These are phyloP conservation scores for Hemisphaericaspora lyxosophila DNA, from an alignment of 1,139 yeast species.

Conservation along the genomic window DNA sequence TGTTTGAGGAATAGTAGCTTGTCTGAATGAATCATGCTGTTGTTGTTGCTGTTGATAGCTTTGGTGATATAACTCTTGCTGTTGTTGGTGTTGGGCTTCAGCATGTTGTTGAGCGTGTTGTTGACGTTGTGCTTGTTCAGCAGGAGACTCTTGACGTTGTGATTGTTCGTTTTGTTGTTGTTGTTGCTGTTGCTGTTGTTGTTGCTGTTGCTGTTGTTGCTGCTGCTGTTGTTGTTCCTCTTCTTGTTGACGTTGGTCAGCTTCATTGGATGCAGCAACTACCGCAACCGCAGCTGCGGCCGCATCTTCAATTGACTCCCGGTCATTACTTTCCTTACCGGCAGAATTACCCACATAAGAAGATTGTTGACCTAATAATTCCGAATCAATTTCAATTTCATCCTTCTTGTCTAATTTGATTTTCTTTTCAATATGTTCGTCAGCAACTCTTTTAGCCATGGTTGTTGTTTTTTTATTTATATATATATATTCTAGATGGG, in stretches of 20 bases:
- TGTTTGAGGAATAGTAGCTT: constrained; percentile 27
- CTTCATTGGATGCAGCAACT: constrained; percentile 26
- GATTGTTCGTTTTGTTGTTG: constrained; percentile 19
- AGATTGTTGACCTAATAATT: constrained; percentile 46
- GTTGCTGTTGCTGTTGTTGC: neutral
- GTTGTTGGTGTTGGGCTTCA: constrained; percentile 22
- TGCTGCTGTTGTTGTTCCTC: constrained; percentile 1
- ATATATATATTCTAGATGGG: too few species aligned
- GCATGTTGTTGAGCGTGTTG: constrained; percentile 7
- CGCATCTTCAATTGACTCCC: constrained; percentile 26
- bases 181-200: constrained; percentile 4
- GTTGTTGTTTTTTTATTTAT: neutral
- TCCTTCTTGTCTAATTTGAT: constrained; percentile 28
- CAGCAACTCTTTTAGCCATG: constrained; percentile 34
- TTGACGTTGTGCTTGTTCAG: constrained; percentile 1
- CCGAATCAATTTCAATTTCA: constrained; percentile 47
- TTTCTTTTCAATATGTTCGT: constrained; percentile 27
- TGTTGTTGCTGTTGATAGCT: constrained; percentile 22
- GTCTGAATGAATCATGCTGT: constrained; percentile 3
- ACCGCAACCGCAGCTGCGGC: constrained; percentile 38
- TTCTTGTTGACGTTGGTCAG: constrained; percentile 3
- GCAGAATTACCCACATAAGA: constrained; percentile 24
- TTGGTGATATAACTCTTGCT: constrained; percentile 20
- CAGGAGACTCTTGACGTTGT: constrained; percentile 5
- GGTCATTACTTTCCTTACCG: constrained; percentile 16